Conservation (phyloP, 2,329 filamentous ascomycete genomes). For the Alternaria consortialis region DNA sequence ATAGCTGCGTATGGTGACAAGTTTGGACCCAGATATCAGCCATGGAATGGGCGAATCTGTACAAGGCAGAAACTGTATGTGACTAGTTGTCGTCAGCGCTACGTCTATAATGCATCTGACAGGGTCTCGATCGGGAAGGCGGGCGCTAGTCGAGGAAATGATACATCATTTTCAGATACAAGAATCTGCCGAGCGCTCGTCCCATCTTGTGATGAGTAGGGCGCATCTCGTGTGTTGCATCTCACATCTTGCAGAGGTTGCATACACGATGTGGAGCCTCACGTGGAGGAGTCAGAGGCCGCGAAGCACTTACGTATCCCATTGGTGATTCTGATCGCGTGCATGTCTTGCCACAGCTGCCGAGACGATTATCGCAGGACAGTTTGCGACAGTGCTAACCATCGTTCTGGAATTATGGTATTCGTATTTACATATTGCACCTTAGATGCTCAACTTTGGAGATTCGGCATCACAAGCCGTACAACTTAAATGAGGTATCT, state of each 20-base stretch:
- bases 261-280: background rate
- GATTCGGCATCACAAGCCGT: too few species aligned
- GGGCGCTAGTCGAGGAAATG: background rate
- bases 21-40: slow-evolving; percentile 23
- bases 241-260: background rate
- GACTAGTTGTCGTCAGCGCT: slow-evolving; percentile 34
- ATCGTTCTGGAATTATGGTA: background rate
- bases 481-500: too few species aligned
- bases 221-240: slow-evolving; percentile 7
- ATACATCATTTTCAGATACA: slow-evolving; percentile 2
- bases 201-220: background rate
- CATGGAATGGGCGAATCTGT: slow-evolving; percentile 23
- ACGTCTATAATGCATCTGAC: slow-evolving; percentile 23
- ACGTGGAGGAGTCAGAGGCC: background rate
- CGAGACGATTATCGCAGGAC: background rate
- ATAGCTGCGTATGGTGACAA: slow-evolving; percentile 20
- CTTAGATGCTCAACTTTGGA: too few species aligned
- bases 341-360: background rate
- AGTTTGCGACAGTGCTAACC: background rate
- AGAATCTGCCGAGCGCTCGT: slow-evolving; percentile 1
- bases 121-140: slow-evolving; percentile 8
- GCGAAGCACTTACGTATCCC: background rate
- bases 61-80: slow-evolving; percentile 31
- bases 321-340: background rate
- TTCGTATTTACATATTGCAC: background rate